Percentiles rank a stretch among this genome's conserved stretches.
phyloP scores from a whole-genome alignment of 176 grass and related monocot species.

The Paspalum notatum region DNA sequence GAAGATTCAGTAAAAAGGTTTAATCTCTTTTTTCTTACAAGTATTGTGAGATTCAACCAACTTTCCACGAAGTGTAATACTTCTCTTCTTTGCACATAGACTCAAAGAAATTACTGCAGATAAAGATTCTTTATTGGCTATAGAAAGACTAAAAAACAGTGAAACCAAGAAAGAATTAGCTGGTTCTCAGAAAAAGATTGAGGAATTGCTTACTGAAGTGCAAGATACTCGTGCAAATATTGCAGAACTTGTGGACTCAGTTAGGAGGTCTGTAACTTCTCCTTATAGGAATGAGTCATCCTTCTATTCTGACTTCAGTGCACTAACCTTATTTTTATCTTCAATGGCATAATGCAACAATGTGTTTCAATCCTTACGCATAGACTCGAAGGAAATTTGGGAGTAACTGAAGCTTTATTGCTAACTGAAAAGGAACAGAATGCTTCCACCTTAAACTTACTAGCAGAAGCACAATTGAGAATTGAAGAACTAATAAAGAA shows the following conservation, averaged over 20 bases:
- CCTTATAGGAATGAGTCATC: slow-evolving; percentile 26
- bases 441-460: slow-evolving; percentile 52
- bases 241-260: slow-evolving; percentile 47
- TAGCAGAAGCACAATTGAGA: slow-evolving; percentile 55
- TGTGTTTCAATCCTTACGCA: slow-evolving; percentile 6
- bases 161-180: slow-evolving; percentile 57
- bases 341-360: slow-evolving; percentile 31
- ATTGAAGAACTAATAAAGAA: slow-evolving; percentile 58
- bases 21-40: slow-evolving; percentile 24
- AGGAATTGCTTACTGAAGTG: slow-evolving; percentile 56
- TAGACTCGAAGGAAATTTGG: slow-evolving; percentile 59
- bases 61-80: slow-evolving; percentile 9
- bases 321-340: slow-evolving; percentile 51
- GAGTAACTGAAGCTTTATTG: slow-evolving; percentile 55
- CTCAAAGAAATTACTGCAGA: slow-evolving; percentile 56
- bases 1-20: slow-evolving; percentile 66
- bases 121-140: slow-evolving; percentile 53
- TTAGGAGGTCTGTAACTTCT: slow-evolving; percentile 65
- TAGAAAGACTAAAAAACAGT: slow-evolving; percentile 63
- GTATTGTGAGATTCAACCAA: slow-evolving; percentile 28
- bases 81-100: slow-evolving; percentile 61
- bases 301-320: slow-evolving; percentile 36
- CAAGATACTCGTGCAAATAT: slow-evolving; percentile 49
- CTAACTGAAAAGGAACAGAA: slow-evolving; percentile 65
- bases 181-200: slow-evolving; percentile 52